Conservation (phyloP, 257 asterid genomes). For the Orobanche coerulescens region DNA sequence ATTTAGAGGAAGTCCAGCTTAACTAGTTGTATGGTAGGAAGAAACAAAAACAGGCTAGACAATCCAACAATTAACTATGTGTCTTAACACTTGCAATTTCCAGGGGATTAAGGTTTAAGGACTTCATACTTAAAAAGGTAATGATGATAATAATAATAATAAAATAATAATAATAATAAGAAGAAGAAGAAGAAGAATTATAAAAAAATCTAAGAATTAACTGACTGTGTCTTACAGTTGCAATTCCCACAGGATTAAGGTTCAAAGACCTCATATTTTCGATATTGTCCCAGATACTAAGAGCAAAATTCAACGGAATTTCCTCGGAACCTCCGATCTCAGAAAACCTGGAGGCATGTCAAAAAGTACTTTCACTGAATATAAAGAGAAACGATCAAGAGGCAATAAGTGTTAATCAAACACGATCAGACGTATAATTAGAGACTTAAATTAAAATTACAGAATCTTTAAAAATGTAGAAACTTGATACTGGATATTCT, state of each 20-base stretch:
- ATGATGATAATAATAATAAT: too few species aligned
- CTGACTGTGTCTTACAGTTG: conserved; percentile 31
- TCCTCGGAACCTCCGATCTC: conserved; percentile 58
- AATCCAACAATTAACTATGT: conserved; percentile 6
- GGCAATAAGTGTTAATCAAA: conserved; percentile 6
- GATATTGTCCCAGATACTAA: conserved; percentile 54
- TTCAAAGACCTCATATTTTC: conserved; percentile 33
- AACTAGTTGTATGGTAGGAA: conserved; percentile 17
- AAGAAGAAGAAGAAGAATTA: too few species aligned
- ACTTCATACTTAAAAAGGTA: conserved; percentile 23
- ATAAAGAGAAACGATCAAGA: conserved; percentile 12
- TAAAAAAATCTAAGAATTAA: background rate
- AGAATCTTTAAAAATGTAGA: background rate
- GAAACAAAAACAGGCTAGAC: conserved; percentile 15
- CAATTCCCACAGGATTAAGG: conserved; percentile 29
- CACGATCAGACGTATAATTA: background rate
- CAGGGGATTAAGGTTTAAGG: conserved; percentile 28
- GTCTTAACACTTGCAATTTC: conserved; percentile 39
- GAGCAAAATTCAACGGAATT: conserved; percentile 50
- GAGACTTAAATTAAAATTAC: background rate
- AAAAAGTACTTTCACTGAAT: conserved; percentile 21
- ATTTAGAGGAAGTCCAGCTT: conserved; percentile 19
- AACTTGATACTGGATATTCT: background rate
- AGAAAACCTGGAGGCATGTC: conserved; percentile 46
- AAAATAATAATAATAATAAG: too few species aligned